Evolutionary conservation across 2,329 filamentous ascomycete genomes (phyloP).

Genomic region (Xylaria sp.): DNA sequence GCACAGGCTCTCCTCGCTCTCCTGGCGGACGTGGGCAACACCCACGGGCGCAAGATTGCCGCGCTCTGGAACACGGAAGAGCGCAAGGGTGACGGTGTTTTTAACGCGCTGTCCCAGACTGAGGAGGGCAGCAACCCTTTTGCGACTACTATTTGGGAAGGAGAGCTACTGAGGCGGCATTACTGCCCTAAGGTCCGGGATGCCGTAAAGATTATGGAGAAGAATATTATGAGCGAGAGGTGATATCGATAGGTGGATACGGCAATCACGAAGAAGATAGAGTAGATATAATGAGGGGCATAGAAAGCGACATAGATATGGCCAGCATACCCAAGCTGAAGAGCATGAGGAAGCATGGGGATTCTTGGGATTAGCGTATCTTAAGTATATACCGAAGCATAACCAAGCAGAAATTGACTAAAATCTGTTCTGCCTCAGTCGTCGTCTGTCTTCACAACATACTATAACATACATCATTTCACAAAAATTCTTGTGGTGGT

Average conservation of each 20-base stretch:
- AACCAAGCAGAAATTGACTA: not conserved
- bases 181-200: conserved; percentile 87
- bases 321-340: not conserved
- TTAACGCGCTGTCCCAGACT: conserved; percentile 72
- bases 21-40: conserved; percentile 77
- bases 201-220: conserved; percentile 71
- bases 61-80: conserved; percentile 96
- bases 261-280: not conserved
- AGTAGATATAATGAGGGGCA: not conserved
- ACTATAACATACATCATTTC: not conserved
- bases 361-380: too few relatives aligned
- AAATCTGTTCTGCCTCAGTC: not conserved
- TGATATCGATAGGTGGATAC: conserved; percentile 5
- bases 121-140: conserved; percentile 91
- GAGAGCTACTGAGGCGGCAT: conserved; percentile 82
- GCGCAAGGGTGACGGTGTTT: conserved; percentile 86
- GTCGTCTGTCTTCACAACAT: not conserved
- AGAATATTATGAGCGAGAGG: conserved; percentile 59
- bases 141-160: conserved; percentile 90
- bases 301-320: not conserved
- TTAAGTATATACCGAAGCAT: not conserved
- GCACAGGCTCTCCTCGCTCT: conserved; percentile 79
- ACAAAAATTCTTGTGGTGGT: too few relatives aligned
- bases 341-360: too few relatives aligned
- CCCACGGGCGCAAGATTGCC: conserved; percentile 80